These are phyloP conservation scores for Leishmania major DNA, from an alignment of 208 protist genomes.

Conservation along the genomic window DNA sequence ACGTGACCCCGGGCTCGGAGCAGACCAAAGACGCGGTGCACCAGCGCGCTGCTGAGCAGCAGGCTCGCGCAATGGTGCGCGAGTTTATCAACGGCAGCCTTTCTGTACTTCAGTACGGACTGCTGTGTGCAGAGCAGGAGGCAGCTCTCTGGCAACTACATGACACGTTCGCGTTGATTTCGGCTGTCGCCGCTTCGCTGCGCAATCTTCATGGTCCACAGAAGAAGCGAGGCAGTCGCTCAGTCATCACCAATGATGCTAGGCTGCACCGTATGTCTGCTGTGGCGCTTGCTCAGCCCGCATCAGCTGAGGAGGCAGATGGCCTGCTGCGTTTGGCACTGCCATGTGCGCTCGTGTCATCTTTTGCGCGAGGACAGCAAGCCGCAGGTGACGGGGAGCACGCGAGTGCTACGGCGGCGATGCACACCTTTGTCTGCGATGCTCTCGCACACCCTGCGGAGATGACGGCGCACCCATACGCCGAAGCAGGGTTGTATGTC, in stretches of 20 bases:
- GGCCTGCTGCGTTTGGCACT: slow-evolving; percentile 4
- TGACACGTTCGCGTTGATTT: slow-evolving; percentile 18
- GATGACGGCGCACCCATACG: neutral
- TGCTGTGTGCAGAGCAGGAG: slow-evolving; percentile 29
- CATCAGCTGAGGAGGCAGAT: neutral
- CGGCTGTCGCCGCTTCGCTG: slow-evolving; percentile 7
- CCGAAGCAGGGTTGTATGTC: slow-evolving; percentile 26
- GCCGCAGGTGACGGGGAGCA: neutral
- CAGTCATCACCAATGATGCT: neutral
- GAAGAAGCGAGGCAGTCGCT: neutral
- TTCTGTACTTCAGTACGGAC: slow-evolving; percentile 45
- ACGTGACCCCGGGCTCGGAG: neutral
- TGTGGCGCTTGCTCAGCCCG: neutral
- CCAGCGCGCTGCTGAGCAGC: slow-evolving; percentile 7
- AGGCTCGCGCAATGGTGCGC: slow-evolving; percentile 14
- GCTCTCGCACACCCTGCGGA: neutral
- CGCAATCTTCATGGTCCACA: neutral
- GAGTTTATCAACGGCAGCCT: slow-evolving; percentile 49
- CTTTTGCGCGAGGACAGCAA: neutral
- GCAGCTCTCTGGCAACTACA: slow-evolving; percentile 27
- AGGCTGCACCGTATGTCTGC: slow-evolving; percentile 12
- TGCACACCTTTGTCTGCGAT: neutral
- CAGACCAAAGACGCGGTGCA: neutral
- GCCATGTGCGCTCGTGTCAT: neutral
- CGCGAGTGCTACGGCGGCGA: neutral